These are phyloP conservation scores for Parasitella parasitica DNA, from an alignment of 371 early-diverging fungal species.

Conservation along the genomic window DNA sequence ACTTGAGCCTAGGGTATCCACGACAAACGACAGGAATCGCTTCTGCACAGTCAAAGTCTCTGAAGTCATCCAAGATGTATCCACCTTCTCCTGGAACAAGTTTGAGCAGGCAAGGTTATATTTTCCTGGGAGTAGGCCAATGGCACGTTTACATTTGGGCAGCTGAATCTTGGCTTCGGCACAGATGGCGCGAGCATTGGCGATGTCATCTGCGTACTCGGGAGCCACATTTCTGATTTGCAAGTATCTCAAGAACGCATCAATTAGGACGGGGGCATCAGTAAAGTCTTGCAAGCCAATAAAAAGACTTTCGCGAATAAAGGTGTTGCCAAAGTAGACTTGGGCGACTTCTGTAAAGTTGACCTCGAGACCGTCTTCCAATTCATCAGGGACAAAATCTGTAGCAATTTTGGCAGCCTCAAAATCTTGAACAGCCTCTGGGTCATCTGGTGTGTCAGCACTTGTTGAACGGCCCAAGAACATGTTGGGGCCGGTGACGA, in stretches of 20 bases:
- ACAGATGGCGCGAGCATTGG: slow-evolving; percentile 39
- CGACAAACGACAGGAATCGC: slow-evolving; percentile 27
- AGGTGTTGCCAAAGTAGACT: slow-evolving; percentile 54
- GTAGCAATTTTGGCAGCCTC: slow-evolving; percentile 48
- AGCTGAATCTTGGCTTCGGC: slow-evolving; percentile 51
- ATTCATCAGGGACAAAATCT: slow-evolving; percentile 46
- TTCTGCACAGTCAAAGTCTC: slow-evolving; percentile 21
- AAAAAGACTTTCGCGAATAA: slow-evolving; percentile 44
- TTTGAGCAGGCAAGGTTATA: slow-evolving; percentile 52
- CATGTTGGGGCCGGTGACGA: slow-evolving; percentile 54
- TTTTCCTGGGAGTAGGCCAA: slow-evolving; percentile 36
- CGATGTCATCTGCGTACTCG: slow-evolving; percentile 54
- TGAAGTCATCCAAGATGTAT: slow-evolving; percentile 31
- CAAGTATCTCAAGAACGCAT: slow-evolving; percentile 56
- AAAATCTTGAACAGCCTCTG: slow-evolving; percentile 48
- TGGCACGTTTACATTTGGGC: slow-evolving; percentile 47
- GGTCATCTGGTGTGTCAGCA: slow-evolving; percentile 36
- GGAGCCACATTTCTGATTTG: slow-evolving; percentile 56
- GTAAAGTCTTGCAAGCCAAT: slow-evolving; percentile 44
- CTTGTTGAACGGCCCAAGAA: slow-evolving; percentile 48
- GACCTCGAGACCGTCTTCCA: slow-evolving; percentile 45
- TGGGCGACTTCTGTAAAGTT: slow-evolving; percentile 60
- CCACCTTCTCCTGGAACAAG: slow-evolving; percentile 40
- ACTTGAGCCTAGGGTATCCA: slow-evolving; percentile 20
- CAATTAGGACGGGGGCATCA: slow-evolving; percentile 48